These are phyloP conservation scores for Paraphoma sp. DNA, from an alignment of 2,329 filamentous ascomycete genomes.

Conservation along the genomic window DNA sequence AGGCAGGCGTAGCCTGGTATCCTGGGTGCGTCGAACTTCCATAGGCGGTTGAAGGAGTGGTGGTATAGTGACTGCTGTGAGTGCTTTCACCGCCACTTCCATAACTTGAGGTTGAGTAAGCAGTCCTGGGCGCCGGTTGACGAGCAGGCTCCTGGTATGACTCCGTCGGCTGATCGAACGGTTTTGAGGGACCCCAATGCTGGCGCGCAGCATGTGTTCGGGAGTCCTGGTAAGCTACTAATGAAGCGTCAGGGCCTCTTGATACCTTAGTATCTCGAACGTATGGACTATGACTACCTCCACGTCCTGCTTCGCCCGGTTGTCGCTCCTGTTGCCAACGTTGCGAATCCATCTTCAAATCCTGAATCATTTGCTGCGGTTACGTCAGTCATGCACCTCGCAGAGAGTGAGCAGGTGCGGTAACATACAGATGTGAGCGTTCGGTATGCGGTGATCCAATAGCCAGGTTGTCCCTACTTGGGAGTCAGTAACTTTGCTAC, in stretches of 20 bases:
- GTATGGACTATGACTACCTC: conserved; percentile 55
- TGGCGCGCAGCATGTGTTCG: conserved; percentile 52
- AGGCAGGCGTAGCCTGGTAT: conserved; percentile 32
- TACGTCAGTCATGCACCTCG: conserved; percentile 20
- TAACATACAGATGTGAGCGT: conserved; percentile 56
- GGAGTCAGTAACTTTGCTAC: conserved; percentile 19
- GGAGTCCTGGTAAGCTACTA: conserved; percentile 54
- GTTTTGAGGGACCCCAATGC: conserved; percentile 47
- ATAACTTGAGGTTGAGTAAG: conserved; percentile 26
- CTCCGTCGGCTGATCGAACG: conserved; percentile 30
- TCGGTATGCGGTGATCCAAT: conserved; percentile 60
- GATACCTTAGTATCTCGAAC: conserved; percentile 49
- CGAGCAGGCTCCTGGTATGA: conserved; percentile 17
- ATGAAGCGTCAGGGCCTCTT: conserved; percentile 53
- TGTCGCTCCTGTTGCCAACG: conserved; percentile 50
- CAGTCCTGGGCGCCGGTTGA: conserved; percentile 18
- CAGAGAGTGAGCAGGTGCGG: too few relatives aligned
- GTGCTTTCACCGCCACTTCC: conserved; percentile 23
- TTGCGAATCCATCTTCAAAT: conserved; percentile 56
- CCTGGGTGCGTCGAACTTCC: conserved; percentile 26
- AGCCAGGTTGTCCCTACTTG: conserved; percentile 52
- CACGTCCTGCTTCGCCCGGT: conserved; percentile 48
- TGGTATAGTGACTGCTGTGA: conserved; percentile 37
- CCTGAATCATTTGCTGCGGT: conserved; percentile 56
- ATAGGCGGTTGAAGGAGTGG: conserved; percentile 36